Evolutionary conservation across 352 stramenopile species (phyloP), one percentile per base, ranked within the genome.

Genomic region (Elongisporangium undulatum): DNA sequence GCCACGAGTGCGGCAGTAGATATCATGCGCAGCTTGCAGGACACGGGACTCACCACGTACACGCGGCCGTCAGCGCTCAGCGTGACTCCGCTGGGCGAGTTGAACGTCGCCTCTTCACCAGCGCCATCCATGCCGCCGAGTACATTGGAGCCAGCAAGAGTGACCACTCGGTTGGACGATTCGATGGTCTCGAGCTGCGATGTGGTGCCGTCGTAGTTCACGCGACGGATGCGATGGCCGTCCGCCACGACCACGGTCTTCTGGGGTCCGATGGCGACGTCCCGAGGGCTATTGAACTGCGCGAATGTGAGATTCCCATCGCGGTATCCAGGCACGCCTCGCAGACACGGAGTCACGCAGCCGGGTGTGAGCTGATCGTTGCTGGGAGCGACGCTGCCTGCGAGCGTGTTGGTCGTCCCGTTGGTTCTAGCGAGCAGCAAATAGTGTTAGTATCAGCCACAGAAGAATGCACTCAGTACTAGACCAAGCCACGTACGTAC

Each of bases 271-370:
- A 98, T 69, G 8, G 89, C 77, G 12, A 99, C 90, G 54, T 97
- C 90, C 0, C 87, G 85, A 19, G 97, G 97, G 70, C 96, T 97
- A 55, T 93, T 91, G 64, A 99, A 99, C 49, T 87, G 71, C 48
- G 89, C 81, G 57, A 77, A 78, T 9, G 82, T 95, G n/a, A 96
- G 64, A 26, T 77, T 93, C 1, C 94, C 94, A 61, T 98, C 94
- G 17, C 71, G 68, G 59, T 89, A 94, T 9, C 96, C 96, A 21
- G 74, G 72, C 21, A 97, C 82, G n/a, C 94, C 94, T 4, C 80
- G 61, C 13, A 98, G 64, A 73, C 94, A 99, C 0, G 94, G 94
- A 13, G 90, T 66, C 15, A 92, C 76, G 55, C 95, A 99, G 7
- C 87, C 89, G 13, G 90, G 72, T 4, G 86, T 96, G 24, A 78